Percentiles rank a stretch among this genome's conserved stretches.
Evolutionary conservation across 2,329 filamentous ascomycete genomes (phyloP).

Genomic region (Didymosphaeria variabile): DNA sequence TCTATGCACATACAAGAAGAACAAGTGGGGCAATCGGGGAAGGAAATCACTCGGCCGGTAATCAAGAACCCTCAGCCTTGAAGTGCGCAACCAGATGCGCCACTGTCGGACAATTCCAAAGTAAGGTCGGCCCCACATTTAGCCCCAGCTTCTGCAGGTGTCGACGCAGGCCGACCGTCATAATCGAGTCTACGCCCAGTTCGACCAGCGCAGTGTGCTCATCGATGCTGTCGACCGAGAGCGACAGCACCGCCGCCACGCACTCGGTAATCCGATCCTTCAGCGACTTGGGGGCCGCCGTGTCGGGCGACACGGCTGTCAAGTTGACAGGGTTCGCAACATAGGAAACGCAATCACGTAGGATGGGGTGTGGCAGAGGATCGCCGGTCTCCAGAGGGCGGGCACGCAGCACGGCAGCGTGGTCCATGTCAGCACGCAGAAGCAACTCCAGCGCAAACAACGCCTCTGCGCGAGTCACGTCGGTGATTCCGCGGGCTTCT

Average conservation of each 20-base stretch:
- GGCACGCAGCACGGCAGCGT: constrained; percentile 50
- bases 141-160: constrained; percentile 49
- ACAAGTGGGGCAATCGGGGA: not conserved
- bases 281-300: not conserved
- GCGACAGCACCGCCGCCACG: constrained; percentile 45
- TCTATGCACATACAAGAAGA: not conserved
- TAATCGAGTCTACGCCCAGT: constrained; percentile 52
- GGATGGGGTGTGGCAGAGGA: constrained; percentile 25
- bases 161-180: constrained; percentile 49
- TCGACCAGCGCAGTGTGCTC: constrained; percentile 43
- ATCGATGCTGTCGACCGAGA: constrained; percentile 46
- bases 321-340: not conserved
- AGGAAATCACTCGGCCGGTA: not conserved
- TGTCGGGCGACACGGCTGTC: not conserved
- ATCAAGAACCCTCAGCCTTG: constrained; percentile 5
- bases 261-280: constrained; percentile 42
- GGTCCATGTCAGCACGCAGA: constrained; percentile 45
- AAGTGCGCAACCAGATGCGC: constrained; percentile 39
- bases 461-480: constrained; percentile 52
- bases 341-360: constrained; percentile 20
- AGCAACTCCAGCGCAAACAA: constrained; percentile 55
- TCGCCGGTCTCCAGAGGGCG: constrained; percentile 44
- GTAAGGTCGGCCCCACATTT: constrained; percentile 52
- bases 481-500: constrained; percentile 53
- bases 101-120: constrained; percentile 54